Conservation (phyloP, 345 rosid genomes). For the Melastoma malabathricum region DNA sequence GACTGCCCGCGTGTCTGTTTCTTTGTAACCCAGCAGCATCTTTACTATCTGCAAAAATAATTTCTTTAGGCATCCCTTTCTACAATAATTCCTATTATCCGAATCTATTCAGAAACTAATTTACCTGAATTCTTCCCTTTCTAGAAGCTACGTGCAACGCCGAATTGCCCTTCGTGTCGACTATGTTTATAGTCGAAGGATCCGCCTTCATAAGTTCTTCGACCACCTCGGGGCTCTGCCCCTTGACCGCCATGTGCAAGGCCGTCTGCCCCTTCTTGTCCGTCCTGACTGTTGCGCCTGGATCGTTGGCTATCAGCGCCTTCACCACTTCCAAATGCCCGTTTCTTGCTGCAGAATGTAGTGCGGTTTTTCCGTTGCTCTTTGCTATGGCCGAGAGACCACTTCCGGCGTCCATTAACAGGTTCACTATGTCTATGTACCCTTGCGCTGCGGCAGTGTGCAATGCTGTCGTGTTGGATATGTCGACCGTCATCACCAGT, state of each 20-base stretch:
- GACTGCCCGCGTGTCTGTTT: slow-evolving; percentile 34
- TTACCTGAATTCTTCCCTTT: slow-evolving; percentile 62
- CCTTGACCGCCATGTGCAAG: slow-evolving; percentile 93
- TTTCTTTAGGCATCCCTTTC: slow-evolving; percentile 1
- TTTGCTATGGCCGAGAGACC: slow-evolving; percentile 5
- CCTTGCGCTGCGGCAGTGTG: slow-evolving; percentile 8
- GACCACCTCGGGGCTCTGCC: slow-evolving; percentile 46
- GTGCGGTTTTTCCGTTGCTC: slow-evolving; percentile 37
- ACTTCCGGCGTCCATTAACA: slow-evolving; percentile 5
- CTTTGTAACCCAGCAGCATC: slow-evolving; percentile 25
- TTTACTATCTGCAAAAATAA: slow-evolving; percentile 44
- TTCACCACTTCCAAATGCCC: slow-evolving; percentile 72
- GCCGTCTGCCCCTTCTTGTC: slow-evolving; percentile 88
- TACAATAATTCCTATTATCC: neutral
- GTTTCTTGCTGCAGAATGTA: slow-evolving; percentile 83
- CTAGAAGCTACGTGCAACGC: slow-evolving; percentile 73
- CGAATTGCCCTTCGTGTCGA: slow-evolving; percentile 64
- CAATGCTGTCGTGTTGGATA: slow-evolving; percentile 7
- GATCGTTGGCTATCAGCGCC: slow-evolving; percentile 42
- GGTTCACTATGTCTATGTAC: slow-evolving; percentile 3
- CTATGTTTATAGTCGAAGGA: slow-evolving; percentile 42
- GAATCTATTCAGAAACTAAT: neutral
- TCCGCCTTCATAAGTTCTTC: slow-evolving; percentile 35
- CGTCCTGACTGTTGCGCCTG: slow-evolving; percentile 30
- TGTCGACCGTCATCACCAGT: slow-evolving; percentile 4